Evolutionary conservation across 108 stramenopile genomes (phyloP), one percentile per base, ranked within the genome.

Genomic region (Conticribra guillardii): DNA sequence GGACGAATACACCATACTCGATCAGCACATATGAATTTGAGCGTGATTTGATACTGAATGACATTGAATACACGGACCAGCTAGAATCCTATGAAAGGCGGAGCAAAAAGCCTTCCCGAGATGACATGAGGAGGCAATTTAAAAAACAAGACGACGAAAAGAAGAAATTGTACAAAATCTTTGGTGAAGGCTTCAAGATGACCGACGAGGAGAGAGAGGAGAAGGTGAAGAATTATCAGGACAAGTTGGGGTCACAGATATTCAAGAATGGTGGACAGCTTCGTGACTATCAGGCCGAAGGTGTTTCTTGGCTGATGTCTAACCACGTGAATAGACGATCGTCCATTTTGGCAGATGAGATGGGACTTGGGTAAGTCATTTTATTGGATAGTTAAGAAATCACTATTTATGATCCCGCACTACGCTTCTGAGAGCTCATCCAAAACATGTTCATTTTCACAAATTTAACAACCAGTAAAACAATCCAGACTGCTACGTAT

Each of bases 281-380:
- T 46, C 84, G 96, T 8, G 92, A 93, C 67, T 98, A 98, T 71
- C 97, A 98, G 83, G 89, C 95, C 5, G 94, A 96, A 79, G 97
- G 97, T 46, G 86, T 98, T 16, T 70, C 89, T 28, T 98, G 96
- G 95, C 79, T 99, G 69, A 63, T 92, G 69, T 78, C 89, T 0
- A 94, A 94, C 69, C 85, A 85, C 64, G 41, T 90, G 44, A 94
- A 95, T 61, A 56, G 66, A 18, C 85, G 95, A 14, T 80, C 79
- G 21, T 92, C 86, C 32, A 95, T 99, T 60, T 65, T 99, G 29
- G 98, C 98, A 0, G 98, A 97, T 74, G 98, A 98, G 71, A 97
- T 98, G 96, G 98, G 96, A 30, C 74, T 93, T 30, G 95, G 97
- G 56, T 92, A 79, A 73, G 75, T 54, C 21, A 28, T 9, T 27